Evolutionary conservation across 495 filamentous ascomycete genomes (phyloP).

Genomic region (Penicillium samsonianum): DNA sequence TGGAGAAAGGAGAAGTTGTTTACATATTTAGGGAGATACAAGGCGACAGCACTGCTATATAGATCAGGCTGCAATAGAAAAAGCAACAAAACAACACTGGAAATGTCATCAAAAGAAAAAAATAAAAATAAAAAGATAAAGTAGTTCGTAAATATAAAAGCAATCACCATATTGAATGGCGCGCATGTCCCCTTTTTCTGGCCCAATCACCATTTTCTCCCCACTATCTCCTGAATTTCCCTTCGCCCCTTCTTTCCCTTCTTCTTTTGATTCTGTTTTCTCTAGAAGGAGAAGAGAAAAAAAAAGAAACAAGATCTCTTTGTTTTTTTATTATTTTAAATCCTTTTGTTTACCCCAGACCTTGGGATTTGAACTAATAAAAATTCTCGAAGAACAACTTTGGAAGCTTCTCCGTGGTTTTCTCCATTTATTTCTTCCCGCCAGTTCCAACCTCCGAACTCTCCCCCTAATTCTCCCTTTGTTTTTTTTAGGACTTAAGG

Average conservation of each 20-base stretch:
- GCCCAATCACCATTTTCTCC: constrained; percentile 17
- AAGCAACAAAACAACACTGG: neutral
- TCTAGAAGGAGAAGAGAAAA: neutral
- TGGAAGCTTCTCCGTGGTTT: constrained; percentile 1
- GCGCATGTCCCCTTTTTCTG: constrained; percentile 12
- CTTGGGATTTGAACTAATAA: neutral
- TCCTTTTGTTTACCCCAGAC: constrained; percentile 2
- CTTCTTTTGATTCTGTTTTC: neutral
- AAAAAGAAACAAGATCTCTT: neutral
- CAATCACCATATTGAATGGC: neutral
- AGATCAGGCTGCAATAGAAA: neutral
- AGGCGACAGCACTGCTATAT: neutral
- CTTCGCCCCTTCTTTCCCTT: constrained; percentile 10
- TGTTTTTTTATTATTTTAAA: neutral
- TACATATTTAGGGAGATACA: neutral
- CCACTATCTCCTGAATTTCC: constrained; percentile 23
- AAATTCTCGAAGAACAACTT: neutral
- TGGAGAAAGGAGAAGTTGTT: neutral
- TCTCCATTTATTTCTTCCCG: constrained; percentile 7
- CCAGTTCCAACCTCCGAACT: constrained; percentile 9
- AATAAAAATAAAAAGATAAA: neutral
- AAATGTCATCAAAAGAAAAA: neutral
- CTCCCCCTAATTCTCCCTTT: constrained; percentile 7
- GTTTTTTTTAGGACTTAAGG: neutral
- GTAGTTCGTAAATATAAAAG: constrained; percentile 5